phyloP scores from a whole-genome alignment of 371 early-diverging fungal genomes.

The Fennellomyces sp. region DNA sequence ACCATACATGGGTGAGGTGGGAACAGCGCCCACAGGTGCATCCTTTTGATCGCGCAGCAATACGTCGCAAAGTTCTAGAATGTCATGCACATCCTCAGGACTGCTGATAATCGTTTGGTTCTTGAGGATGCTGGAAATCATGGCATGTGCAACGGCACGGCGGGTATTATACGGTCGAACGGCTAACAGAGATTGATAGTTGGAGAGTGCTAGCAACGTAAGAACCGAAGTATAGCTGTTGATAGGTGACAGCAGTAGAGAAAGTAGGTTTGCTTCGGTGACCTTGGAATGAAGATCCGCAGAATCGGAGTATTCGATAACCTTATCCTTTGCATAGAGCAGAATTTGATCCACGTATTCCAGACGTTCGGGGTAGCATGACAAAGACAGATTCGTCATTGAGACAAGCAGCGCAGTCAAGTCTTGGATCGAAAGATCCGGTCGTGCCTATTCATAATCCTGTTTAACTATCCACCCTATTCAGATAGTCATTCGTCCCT shows the following conservation, averaged over 20 bases:
- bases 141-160: slow-evolving; percentile 77
- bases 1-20: slow-evolving; percentile 22
- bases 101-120: slow-evolving; percentile 69
- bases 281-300: slow-evolving; percentile 66
- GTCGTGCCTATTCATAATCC: slow-evolving; percentile 50
- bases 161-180: slow-evolving; percentile 82
- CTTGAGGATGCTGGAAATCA: slow-evolving; percentile 69
- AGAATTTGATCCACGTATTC: slow-evolving; percentile 89
- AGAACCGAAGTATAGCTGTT: slow-evolving; percentile 70
- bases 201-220: slow-evolving; percentile 58
- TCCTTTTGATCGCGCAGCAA: slow-evolving; percentile 82
- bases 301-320: slow-evolving; percentile 49
- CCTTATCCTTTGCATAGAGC: slow-evolving; percentile 75
- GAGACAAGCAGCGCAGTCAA: slow-evolving; percentile 86
- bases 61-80: slow-evolving; percentile 82
- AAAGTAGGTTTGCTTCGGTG: slow-evolving; percentile 63
- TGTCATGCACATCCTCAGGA: slow-evolving; percentile 80
- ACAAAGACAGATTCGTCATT: slow-evolving; percentile 84
- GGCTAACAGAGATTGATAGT: slow-evolving; percentile 80
- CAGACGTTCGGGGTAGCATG: slow-evolving; percentile 88
- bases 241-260: slow-evolving; percentile 75
- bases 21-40: slow-evolving; percentile 32
- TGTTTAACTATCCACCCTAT: no score
- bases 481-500: no score
- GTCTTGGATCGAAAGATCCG: slow-evolving; percentile 90